Percentiles rank a stretch among this genome's conserved stretches.
Evolutionary conservation across 176 grass and related monocot species (phyloP).

Genomic region (Triticum turgidum): DNA sequence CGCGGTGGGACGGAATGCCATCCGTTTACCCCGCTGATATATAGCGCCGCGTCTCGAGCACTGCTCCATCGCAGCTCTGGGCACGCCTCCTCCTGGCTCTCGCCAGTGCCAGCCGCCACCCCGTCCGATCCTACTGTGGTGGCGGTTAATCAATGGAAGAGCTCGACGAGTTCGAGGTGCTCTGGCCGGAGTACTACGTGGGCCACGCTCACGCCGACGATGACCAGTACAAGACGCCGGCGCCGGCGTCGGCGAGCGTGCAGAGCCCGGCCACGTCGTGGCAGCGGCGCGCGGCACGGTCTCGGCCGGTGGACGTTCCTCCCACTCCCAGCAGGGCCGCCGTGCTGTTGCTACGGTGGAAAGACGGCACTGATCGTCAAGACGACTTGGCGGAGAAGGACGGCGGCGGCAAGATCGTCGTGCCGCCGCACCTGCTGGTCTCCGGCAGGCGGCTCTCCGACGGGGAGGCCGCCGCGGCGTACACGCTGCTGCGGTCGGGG

Average conservation of each 20-base stretch:
- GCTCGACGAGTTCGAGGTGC: conserved; percentile 61
- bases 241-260: neutral
- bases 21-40: neutral
- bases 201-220: neutral
- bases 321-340: neutral
- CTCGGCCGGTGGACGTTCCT: conserved; percentile 41
- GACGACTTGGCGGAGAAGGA: neutral
- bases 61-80: neutral
- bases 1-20: neutral
- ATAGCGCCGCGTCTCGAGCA: neutral
- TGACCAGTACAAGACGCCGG: neutral
- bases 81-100: neutral
- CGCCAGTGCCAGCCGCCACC: neutral
- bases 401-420: neutral
- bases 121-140: neutral
- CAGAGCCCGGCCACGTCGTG: neutral
- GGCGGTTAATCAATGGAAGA: conserved; percentile 36
- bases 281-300: neutral
- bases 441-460: conserved; percentile 21
- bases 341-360: neutral
- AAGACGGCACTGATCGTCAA: neutral
- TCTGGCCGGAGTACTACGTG: conserved; percentile 50
- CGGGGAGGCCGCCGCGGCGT: conserved; percentile 8
- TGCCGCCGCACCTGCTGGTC: conserved; percentile 67
- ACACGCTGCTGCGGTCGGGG: conserved; percentile 47